Percentiles rank a stretch among this genome's conserved stretches.
phyloP scores from a whole-genome alignment of 2,329 filamentous ascomycete genomes.

The Ustilaginoidea virens region DNA sequence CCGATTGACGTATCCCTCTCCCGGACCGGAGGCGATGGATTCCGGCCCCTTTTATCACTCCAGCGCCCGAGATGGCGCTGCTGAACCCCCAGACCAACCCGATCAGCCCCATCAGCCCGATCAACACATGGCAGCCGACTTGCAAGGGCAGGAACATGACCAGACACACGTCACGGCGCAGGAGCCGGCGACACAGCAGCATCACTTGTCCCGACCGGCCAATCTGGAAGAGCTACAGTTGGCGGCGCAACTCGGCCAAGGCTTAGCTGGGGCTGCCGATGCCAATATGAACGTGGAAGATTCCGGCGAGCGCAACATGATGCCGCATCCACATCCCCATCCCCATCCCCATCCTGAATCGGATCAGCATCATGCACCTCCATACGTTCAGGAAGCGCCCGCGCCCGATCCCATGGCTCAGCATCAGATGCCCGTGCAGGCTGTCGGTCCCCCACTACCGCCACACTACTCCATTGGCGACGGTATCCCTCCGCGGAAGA shows the following conservation, averaged over 20 bases:
- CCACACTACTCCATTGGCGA: conserved; percentile 31
- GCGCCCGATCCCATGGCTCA: conserved; percentile 20
- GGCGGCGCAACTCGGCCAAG: conserved; percentile 41
- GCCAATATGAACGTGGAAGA: conserved; percentile 28
- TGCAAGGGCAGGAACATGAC: conserved; percentile 16
- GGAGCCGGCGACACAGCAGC: conserved; percentile 23
- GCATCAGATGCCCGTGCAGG: conserved; percentile 20
- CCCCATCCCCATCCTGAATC: conserved; percentile 4
- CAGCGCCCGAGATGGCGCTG: conserved; percentile 16
- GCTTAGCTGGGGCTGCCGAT: conserved; percentile 30
- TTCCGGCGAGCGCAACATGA: conserved; percentile 25
- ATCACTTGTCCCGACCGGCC: conserved; percentile 25
- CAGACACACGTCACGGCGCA: conserved; percentile 14
- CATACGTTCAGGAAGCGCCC: conserved; percentile 22
- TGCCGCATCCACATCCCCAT: conserved; percentile 27
- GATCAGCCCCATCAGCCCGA: conserved; percentile 12
- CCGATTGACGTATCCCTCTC: conserved; percentile 29
- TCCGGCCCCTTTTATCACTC: conserved; percentile 28
- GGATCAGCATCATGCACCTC: conserved; percentile 19
- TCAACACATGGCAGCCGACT: conserved; percentile 13
- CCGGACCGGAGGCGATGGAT: conserved; percentile 27
- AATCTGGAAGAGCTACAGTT: conserved; percentile 42
- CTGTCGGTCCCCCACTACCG: conserved; percentile 21
- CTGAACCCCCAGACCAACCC: conserved; percentile 14
- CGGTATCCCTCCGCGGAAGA: conserved; percentile 53